Conservation (phyloP, 2,329 filamentous ascomycete species). For the Aschersonia sp. region DNA sequence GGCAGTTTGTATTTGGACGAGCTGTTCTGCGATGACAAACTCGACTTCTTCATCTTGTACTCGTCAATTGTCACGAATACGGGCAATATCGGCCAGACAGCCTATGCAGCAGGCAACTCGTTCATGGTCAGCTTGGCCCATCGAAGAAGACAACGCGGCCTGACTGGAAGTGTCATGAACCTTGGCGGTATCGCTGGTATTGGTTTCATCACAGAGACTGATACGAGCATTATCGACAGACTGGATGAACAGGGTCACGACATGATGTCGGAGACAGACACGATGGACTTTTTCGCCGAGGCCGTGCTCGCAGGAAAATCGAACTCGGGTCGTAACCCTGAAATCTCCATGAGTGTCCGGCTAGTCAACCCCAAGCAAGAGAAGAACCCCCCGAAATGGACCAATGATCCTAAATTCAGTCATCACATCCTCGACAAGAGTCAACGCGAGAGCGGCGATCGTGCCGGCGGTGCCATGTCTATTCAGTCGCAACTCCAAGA, state of each 20-base stretch:
- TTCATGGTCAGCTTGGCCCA: constrained; percentile 24
- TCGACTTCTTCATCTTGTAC: constrained; percentile 25
- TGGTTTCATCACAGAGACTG: constrained; percentile 11
- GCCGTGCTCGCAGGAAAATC: constrained; percentile 10
- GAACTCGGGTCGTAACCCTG: neutral
- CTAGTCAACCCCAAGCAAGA: neutral
- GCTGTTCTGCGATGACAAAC: constrained; percentile 11
- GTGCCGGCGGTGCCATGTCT: neutral
- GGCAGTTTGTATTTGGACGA: constrained; percentile 17
- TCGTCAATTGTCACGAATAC: constrained; percentile 14
- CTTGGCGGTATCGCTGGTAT: constrained; percentile 22
- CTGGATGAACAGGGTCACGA: neutral
- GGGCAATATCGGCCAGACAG: constrained; percentile 22
- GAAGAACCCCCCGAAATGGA: neutral
- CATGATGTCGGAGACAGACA: constrained; percentile 14
- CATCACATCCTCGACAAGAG: neutral
- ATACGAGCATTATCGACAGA: neutral
- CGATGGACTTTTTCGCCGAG: constrained; percentile 17
- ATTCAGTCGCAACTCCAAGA: neutral
- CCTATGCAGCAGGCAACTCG: constrained; percentile 29
- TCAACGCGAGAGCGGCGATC: neutral
- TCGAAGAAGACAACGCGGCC: constrained; percentile 19
- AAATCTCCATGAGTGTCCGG: neutral
- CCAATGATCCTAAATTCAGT: neutral
- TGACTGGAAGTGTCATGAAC: constrained; percentile 21